Conservation (phyloP, 257 asterid species). For the Lycium ferocissimum region DNA sequence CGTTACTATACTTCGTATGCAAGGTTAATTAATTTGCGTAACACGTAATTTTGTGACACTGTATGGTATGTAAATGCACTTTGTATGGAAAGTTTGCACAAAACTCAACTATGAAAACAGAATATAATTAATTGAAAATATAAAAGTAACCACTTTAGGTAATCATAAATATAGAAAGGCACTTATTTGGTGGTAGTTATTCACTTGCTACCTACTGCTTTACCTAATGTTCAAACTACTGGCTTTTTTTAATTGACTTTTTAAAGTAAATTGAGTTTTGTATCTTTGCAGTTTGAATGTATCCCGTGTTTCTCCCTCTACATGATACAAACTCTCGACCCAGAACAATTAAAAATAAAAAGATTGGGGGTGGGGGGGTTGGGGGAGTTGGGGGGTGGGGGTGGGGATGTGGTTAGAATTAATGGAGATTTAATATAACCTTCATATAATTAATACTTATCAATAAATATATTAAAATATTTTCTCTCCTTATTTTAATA, state of each 20-base stretch:
- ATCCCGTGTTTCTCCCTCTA: not conserved
- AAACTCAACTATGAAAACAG: constrained; percentile 8
- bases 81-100: not conserved
- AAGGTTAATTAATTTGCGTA: not conserved
- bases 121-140: constrained; percentile 6
- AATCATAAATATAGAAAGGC: not conserved
- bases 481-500: no score
- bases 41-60: not conserved
- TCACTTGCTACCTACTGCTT: not conserved
- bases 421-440: no score
- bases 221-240: constrained; percentile 21
- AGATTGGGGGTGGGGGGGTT: no score
- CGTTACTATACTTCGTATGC: not conserved
- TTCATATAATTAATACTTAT: no score
- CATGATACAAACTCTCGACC: not conserved
- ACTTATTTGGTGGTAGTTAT: not conserved
- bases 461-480: no score
- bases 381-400: no score
- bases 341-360: no score
- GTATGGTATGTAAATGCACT: not conserved
- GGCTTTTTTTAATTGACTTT: not conserved
- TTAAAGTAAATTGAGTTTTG: not conserved
- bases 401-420: no score
- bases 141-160: not conserved
- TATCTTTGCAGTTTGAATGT: not conserved